Conservation (phyloP, 345 rosid species). For the Populus tremula region DNA sequence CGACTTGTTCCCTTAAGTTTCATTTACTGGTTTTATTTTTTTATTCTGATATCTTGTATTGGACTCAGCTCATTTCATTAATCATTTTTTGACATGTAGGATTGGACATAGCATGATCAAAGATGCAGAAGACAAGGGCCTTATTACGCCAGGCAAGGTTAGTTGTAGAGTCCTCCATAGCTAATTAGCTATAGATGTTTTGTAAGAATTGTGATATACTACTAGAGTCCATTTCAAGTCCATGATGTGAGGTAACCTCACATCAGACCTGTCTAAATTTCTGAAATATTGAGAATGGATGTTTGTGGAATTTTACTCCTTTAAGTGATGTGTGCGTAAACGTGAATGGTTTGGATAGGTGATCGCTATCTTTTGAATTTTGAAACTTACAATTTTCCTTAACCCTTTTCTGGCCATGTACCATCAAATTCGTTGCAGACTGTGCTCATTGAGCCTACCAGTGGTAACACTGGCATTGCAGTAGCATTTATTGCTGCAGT, state of each 20-base stretch:
- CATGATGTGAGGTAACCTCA: no score
- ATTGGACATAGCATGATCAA: constrained; percentile 83
- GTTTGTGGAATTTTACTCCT: no score
- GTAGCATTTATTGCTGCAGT: constrained; percentile 66
- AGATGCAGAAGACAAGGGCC: constrained; percentile 83
- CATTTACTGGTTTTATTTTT: no score
- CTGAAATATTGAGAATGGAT: no score
- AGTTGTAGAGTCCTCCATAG: not conserved
- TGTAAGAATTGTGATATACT: no score
- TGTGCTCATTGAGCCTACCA: constrained; percentile 49
- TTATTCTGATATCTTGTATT: no score
- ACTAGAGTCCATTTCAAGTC: no score
- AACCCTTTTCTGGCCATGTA: not conserved
- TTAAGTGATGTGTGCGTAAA: no score
- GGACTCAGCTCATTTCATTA: no score
- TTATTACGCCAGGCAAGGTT: constrained; percentile 86
- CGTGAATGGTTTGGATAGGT: not conserved
- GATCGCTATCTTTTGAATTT: not conserved
- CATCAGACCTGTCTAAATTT: no score
- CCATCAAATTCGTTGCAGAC: constrained; percentile 29
- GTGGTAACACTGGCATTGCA: constrained; percentile 83
- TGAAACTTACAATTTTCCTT: not conserved
- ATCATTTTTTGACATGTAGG: constrained; percentile 36
- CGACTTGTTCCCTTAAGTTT: no score
- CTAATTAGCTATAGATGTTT: not conserved